Evolutionary conservation across 2,329 filamentous ascomycete species (phyloP).

Genomic region (Verticillium klebahnii): DNA sequence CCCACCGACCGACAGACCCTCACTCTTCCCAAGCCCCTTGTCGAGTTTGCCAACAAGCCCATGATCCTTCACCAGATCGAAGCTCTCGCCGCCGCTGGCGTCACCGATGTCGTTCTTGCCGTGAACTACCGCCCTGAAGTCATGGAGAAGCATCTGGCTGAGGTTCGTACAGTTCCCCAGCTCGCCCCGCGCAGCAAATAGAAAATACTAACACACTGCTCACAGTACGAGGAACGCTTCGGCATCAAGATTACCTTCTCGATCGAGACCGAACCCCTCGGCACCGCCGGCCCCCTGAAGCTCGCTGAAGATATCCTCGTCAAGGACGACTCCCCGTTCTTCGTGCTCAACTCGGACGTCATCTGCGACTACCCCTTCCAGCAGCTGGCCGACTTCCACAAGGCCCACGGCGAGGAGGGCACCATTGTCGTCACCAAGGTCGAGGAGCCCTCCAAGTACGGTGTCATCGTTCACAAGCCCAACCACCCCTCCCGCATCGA

Average conservation of each 20-base stretch:
- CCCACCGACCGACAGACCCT: constrained; percentile 60
- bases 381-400: constrained; percentile 87
- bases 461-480: constrained; percentile 96
- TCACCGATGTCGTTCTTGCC: constrained; percentile 94
- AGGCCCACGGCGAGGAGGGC: constrained; percentile 86
- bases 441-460: constrained; percentile 97
- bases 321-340: constrained; percentile 94
- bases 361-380: constrained; percentile 98
- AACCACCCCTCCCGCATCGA: constrained; percentile 89
- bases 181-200: background rate
- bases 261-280: constrained; percentile 90
- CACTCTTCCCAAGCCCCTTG: constrained; percentile 93
- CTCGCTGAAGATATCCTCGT: constrained; percentile 86
- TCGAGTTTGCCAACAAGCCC: constrained; percentile 97
- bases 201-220: constrained; percentile 7
- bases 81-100: constrained; percentile 85
- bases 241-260: constrained; percentile 96
- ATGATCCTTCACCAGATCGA: constrained; percentile 99
- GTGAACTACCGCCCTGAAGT: constrained; percentile 99
- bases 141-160: constrained; percentile 90
- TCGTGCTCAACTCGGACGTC: constrained; percentile 96
- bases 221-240: constrained; percentile 82
- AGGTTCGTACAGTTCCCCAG: constrained; percentile 49
- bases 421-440: constrained; percentile 99
- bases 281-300: constrained; percentile 92